phyloP scores from a whole-genome alignment of 2,329 filamentous ascomycete genomes.

The Pleoardoris graminearum region DNA sequence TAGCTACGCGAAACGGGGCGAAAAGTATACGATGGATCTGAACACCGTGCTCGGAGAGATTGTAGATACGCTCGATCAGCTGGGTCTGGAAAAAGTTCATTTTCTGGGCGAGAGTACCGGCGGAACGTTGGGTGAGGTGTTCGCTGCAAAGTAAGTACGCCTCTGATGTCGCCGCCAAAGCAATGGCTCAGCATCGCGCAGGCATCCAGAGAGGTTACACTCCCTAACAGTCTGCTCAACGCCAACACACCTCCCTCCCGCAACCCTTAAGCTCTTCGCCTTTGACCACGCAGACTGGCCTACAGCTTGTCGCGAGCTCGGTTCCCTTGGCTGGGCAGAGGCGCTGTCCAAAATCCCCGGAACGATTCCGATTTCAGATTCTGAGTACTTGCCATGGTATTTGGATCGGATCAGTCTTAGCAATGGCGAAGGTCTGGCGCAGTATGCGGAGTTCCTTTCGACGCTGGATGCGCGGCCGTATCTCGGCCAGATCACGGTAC shows the following conservation, averaged over 20 bases:
- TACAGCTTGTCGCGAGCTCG: slow-evolving; percentile 34
- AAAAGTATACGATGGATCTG: slow-evolving; percentile 24
- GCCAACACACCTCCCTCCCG: slow-evolving; percentile 32
- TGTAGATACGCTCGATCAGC: slow-evolving; percentile 41
- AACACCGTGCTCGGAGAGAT: slow-evolving; percentile 39
- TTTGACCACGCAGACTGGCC: slow-evolving; percentile 34
- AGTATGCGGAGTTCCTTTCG: slow-evolving; percentile 41
- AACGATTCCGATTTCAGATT: slow-evolving; percentile 33
- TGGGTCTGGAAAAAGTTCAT: slow-evolving; percentile 36
- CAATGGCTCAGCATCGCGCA: background rate
- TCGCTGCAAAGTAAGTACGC: slow-evolving; percentile 29
- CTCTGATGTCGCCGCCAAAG: no score
- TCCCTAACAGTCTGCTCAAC: slow-evolving; percentile 39
- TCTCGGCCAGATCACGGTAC: slow-evolving; percentile 31
- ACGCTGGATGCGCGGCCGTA: slow-evolving; percentile 37
- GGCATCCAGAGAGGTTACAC: slow-evolving; percentile 32
- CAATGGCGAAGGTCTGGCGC: slow-evolving; percentile 37
- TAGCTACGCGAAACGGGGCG: slow-evolving; percentile 20
- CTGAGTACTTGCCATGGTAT: slow-evolving; percentile 39
- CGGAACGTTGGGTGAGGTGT: slow-evolving; percentile 40
- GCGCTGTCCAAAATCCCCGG: slow-evolving; percentile 33
- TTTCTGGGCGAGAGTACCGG: slow-evolving; percentile 43
- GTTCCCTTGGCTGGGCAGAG: slow-evolving; percentile 40
- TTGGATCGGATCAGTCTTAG: slow-evolving; percentile 31
- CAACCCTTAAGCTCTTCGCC: slow-evolving; percentile 37